phyloP scores from a whole-genome alignment of 192 early-diverging fungal species.

The Chytriomyces confervae region DNA sequence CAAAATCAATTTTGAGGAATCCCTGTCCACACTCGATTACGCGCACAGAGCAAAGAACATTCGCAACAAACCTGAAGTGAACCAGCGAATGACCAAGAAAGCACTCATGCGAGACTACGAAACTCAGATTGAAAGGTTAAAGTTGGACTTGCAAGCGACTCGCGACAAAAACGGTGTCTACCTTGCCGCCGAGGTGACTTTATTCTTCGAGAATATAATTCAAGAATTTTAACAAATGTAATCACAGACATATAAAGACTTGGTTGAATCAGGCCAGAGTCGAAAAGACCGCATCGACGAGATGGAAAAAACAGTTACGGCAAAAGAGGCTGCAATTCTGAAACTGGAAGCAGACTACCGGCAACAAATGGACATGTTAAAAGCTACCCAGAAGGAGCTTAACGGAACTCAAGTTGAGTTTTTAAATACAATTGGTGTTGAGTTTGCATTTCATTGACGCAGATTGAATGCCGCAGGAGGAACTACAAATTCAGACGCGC shows the following conservation, averaged over 20 bases:
- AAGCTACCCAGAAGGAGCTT: constrained; percentile 41
- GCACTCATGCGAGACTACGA: constrained; percentile 82
- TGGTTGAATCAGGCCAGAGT: constrained; percentile 58
- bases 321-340: constrained; percentile 43
- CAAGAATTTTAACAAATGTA: background rate
- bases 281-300: constrained; percentile 54
- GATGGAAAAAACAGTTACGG: constrained; percentile 44
- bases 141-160: constrained; percentile 76
- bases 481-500: constrained; percentile 22
- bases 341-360: constrained; percentile 41
- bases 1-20: constrained; percentile 81
- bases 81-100: constrained; percentile 79
- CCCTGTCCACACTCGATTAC: constrained; percentile 94
- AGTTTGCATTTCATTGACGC: background rate
- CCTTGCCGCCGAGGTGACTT: constrained; percentile 58
- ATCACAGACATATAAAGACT: constrained; percentile 60
- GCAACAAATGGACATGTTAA: constrained; percentile 44
- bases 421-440: background rate
- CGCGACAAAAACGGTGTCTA: constrained; percentile 87
- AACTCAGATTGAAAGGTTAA: constrained; percentile 78
- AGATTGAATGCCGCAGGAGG: background rate
- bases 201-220: background rate
- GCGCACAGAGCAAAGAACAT: constrained; percentile 64
- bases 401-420: constrained; percentile 24
- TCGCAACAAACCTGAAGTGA: constrained; percentile 62